phyloP scores from a whole-genome alignment of 345 rosid species.

The Rhizophora mangle region DNA sequence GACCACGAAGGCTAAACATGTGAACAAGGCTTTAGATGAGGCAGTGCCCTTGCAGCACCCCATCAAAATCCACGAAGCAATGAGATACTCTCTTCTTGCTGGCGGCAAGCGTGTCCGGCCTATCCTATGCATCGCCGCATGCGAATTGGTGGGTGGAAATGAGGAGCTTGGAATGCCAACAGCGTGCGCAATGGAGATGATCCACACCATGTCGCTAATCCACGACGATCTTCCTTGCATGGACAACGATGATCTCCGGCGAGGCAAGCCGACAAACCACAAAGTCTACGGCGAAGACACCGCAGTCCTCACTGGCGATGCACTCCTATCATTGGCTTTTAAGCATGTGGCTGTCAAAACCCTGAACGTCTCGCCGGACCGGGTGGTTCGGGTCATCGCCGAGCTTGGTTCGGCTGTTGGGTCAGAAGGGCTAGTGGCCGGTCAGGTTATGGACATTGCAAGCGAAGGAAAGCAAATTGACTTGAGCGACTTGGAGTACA shows the following conservation, averaged over 20 bases:
- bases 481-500: slow-evolving; percentile 31
- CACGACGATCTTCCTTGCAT: slow-evolving; percentile 75
- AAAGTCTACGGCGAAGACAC: slow-evolving; percentile 51
- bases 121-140: slow-evolving; percentile 54
- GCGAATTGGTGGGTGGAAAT: slow-evolving; percentile 59
- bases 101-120: slow-evolving; percentile 72
- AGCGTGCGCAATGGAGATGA: slow-evolving; percentile 76
- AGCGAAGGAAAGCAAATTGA: slow-evolving; percentile 45
- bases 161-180: slow-evolving; percentile 44
- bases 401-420: slow-evolving; percentile 52
- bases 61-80: slow-evolving; percentile 50
- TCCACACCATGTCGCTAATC: slow-evolving; percentile 62
- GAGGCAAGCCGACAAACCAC: slow-evolving; percentile 62
- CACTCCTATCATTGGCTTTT: slow-evolving; percentile 55
- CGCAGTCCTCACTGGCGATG: slow-evolving; percentile 58
- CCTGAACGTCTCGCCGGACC: slow-evolving; percentile 23
- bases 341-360: slow-evolving; percentile 44
- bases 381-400: slow-evolving; percentile 35
- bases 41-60: slow-evolving; percentile 50
- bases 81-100: slow-evolving; percentile 65
- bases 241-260: slow-evolving; percentile 62
- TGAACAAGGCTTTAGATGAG: slow-evolving; percentile 50
- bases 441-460: slow-evolving; percentile 48
- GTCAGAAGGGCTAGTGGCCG: slow-evolving; percentile 49
- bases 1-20: slow-evolving; percentile 25